Conservation (phyloP, 139 green algal genomes). For the Auxenochlorella protothecoides region DNA sequence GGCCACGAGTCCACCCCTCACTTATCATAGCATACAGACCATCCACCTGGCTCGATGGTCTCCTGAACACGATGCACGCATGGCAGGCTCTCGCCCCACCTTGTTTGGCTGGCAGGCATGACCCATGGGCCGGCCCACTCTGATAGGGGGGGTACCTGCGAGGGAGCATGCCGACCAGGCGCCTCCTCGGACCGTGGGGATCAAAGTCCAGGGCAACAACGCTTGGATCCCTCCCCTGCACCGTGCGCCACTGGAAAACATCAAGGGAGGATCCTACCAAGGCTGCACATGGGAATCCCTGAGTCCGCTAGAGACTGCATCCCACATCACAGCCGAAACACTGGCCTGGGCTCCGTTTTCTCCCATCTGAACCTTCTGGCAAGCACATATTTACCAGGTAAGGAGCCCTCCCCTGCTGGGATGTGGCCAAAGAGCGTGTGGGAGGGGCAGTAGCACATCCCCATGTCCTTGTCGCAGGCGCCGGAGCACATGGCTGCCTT, state of each 20-base stretch:
- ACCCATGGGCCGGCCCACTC: conserved; percentile 1
- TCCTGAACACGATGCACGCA: too few species aligned
- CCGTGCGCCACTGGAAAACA: too few species aligned
- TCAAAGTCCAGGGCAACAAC: neutral
- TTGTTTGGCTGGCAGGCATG: conserved; percentile 9
- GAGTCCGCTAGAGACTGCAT: too few species aligned
- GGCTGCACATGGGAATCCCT: too few species aligned
- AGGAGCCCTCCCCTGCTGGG: neutral
- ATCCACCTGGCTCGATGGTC: too few species aligned
- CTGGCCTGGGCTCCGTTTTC: too few species aligned
- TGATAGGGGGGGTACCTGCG: neutral
- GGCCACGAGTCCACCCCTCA: too few species aligned
- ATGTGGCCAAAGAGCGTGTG: conserved; percentile 6
- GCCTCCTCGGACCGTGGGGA: neutral
- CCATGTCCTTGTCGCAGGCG: conserved; percentile 2
- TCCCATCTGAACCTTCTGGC: too few species aligned
- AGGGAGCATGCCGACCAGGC: neutral
- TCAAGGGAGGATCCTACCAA: too few species aligned
- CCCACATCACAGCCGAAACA: too few species aligned
- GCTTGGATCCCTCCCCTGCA: neutral
- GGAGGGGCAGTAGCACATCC: conserved; percentile 7
- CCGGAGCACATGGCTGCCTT: neutral
- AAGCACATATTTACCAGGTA: too few species aligned
- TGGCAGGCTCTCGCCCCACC: neutral
- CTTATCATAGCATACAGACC: too few species aligned